Evolutionary conservation across 2,329 filamentous ascomycete species (phyloP).

Genomic region (Talaromyces sp.): DNA sequence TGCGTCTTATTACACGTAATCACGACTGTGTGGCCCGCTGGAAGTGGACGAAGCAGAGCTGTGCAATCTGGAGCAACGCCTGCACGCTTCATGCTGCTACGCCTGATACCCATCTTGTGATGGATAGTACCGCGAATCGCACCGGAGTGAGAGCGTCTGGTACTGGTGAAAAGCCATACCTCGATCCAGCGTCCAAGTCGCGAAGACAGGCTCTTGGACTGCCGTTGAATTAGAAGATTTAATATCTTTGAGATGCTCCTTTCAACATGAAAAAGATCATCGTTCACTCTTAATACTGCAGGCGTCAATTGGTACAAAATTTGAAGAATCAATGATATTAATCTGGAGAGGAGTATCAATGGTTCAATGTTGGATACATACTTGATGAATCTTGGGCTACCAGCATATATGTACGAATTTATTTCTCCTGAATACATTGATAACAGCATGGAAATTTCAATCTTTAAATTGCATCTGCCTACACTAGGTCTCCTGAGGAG

Average conservation of each 20-base stretch:
- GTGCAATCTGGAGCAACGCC: constrained; percentile 28
- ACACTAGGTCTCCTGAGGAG: too few relatives aligned
- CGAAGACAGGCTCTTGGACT: not conserved
- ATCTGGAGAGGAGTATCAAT: too few relatives aligned
- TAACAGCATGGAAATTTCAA: too few relatives aligned
- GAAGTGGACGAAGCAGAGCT: constrained; percentile 3
- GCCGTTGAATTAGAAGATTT: not conserved
- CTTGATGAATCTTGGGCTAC: too few relatives aligned
- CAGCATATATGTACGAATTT: too few relatives aligned
- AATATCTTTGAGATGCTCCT: not conserved
- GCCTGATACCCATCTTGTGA: constrained; percentile 1
- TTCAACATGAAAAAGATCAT: not conserved
- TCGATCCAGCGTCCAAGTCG: constrained; percentile 25
- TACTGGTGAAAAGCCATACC: constrained; percentile 28
- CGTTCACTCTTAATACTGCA: not conserved
- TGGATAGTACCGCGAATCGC: not conserved
- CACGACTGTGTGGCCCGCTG: not conserved
- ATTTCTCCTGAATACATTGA: too few relatives aligned
- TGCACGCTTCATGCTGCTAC: constrained; percentile 17
- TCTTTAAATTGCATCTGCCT: too few relatives aligned
- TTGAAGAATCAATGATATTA: not conserved
- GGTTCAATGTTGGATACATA: too few relatives aligned
- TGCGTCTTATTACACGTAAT: constrained; percentile 2
- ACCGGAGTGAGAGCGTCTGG: constrained; percentile 11
- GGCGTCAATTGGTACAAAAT: too few relatives aligned